A percentile compares a stretch with the other conserved stretches of the same genome.
Conservation (phyloP, 306 rosid genomes). For the Begonia peltatifolia region DNA sequence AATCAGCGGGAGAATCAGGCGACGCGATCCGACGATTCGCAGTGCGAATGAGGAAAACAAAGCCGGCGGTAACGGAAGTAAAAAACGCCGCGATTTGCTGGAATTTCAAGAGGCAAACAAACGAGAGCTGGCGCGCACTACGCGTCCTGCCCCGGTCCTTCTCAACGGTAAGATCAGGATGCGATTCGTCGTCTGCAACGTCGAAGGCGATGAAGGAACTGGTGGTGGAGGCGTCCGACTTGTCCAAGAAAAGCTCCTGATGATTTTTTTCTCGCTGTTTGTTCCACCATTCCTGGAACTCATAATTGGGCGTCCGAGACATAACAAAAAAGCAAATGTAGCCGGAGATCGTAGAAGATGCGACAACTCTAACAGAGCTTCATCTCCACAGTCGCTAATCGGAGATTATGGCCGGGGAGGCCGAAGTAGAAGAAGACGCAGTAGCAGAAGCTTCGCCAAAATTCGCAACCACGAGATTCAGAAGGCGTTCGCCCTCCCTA, state of each 20-base stretch:
- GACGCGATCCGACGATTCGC: conserved; percentile 57
- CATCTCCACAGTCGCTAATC: no score
- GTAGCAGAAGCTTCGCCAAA: no score
- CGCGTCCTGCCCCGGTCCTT: conserved; percentile 58
- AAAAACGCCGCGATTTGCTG: conserved; percentile 55
- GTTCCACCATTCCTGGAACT: conserved; percentile 99
- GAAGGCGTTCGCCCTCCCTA: no score
- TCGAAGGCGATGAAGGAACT: conserved; percentile 32
- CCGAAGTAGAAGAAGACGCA: no score
- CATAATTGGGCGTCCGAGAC: conserved; percentile 73
- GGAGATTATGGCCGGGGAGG: no score
- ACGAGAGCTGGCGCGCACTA: conserved; percentile 74
- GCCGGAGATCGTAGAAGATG: no score
- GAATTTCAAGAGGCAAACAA: conserved; percentile 48
- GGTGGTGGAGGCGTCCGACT: conserved; percentile 10
- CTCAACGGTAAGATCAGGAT: conserved; percentile 26
- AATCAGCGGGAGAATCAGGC: conserved; percentile 32
- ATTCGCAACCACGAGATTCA: no score
- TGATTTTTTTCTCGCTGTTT: conserved; percentile 44
- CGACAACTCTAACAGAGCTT: no score
- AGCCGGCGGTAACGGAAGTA: conserved; percentile 28
- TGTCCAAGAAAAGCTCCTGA: conserved; percentile 16
- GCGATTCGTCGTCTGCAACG: conserved; percentile 15
- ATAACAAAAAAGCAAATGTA: conserved; percentile 10
- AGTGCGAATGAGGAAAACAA: conserved; percentile 36